Evolutionary conservation across 2,329 filamentous ascomycete species (phyloP), one percentile per base, ranked within the genome.

Genomic region (Neonectria hederae): DNA sequence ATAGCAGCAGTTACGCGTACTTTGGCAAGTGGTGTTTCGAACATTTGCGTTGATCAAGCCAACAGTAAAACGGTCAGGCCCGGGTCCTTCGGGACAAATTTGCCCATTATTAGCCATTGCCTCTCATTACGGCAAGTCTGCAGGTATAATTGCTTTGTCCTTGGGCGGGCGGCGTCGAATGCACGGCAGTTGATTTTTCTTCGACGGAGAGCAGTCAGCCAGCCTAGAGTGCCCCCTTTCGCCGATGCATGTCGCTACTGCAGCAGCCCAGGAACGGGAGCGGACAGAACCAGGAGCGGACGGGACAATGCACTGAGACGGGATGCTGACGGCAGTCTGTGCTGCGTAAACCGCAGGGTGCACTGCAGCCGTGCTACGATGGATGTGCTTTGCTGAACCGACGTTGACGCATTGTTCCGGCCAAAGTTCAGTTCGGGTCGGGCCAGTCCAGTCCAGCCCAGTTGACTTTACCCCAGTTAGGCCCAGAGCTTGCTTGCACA

Each of bases 401-500:
- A 35, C 32, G 32, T 35, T 35, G 32, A 13, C 60, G 54, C 54
- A 46, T 54, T 32, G 58, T 59, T 30, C 54, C 30, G 58, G 46
- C 53, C 59, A 21, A 32, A 51, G 59, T 62, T 43, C 51, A 61
- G 32, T 45, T 17, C 22, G n/a, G 40, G 13, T 43, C 24, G 30
- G 42, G 43, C n/a, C n/a, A n/a, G n/a, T n/a, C n/a, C n/a, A n/a
- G n/a, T n/a, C 48, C 52, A 48, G 42, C 52, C 35, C 26, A 52
- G 64, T 49, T 60, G 30, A 48, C 13, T 48, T 32, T 32, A 11
- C 30, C 7, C 13, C 30, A 28, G n/a, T 35, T 30, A 40, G 21
- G 48, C 38, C 9, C 61, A 65, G 52, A 59, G 61, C 63, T 68
- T 68, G 59, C 65, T 68, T 68, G 65, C 65, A 63, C 64, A 61